Evolutionary conservation across 2,329 filamentous ascomycete species (phyloP), one percentile per base, ranked within the genome.

Genomic region (Calonectria ilicicola): DNA sequence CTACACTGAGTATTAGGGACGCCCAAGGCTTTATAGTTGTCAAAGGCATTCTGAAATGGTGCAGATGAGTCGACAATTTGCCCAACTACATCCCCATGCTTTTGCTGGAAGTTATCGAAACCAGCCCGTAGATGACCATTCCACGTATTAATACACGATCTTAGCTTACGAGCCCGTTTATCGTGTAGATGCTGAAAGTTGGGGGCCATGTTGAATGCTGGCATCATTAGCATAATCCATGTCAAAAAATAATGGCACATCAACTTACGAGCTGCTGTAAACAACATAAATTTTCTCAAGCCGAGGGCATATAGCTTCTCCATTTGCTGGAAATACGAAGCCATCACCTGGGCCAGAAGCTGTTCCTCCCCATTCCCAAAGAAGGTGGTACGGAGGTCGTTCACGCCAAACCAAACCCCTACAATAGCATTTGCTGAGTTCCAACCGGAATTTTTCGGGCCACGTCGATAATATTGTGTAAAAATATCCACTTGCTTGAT

Each of bases 381-480:
- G 17, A 68, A 68, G 15, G 53, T 62, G 29, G 53, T 35, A 10
- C 66, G 66, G 44, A 68, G 60, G 32, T 68, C 66, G 23, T 68
- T 68, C n/a, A 68, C 66, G 17, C 66, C 66, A 32, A 62, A 68
- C 66, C 66, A 68, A 12, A 63, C 42, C 8, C 66, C 66, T 8
- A 15, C 66, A 2, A 68, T 26, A 5, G 66, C 53, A 63, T 68
- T 68, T 15, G 38, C 7, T 27, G 19, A 19, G 29, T 26, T 12
- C 53, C 44, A 58, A 23, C 66, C 66, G 32, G 19, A 23, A n/a
- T 32, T 60, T 10, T 10, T 7, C 14, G 42, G 53, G 4, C 66
- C 53, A 3, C 12, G 1, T 5, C 12, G 23, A 29, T 63, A 68
- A 27, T 68, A 38, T 32, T 63, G 19, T 8, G 46, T 19, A n/a